A percentile compares a stretch with the other conserved stretches of the same genome.
These are phyloP conservation scores for Dysphania ambrosioides DNA, from an alignment of 148 eudicot genomes.

Conservation along the genomic window DNA sequence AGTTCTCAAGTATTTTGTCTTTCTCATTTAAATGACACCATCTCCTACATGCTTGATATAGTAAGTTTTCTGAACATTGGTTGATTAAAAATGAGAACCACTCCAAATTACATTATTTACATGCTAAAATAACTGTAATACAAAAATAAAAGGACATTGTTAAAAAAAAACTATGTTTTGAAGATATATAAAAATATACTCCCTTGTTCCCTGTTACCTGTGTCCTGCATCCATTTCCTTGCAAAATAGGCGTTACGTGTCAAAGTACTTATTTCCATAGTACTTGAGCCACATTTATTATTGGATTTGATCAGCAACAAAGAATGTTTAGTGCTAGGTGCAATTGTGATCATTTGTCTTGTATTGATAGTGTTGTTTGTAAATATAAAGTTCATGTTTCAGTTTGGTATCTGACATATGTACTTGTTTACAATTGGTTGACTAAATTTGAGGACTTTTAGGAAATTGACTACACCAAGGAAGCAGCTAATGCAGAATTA, in stretches of 20 bases:
- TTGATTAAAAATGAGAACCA: too few relatives aligned
- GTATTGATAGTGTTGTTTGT: not conserved
- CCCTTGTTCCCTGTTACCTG: too few relatives aligned
- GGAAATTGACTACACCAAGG: constrained; percentile 98
- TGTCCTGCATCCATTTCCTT: too few relatives aligned
- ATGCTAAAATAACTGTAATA: too few relatives aligned
- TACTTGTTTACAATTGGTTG: constrained; percentile 4
- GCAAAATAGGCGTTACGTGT: too few relatives aligned
- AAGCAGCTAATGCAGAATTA: constrained; percentile 92
- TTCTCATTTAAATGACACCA: not conserved
- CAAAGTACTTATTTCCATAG: not conserved
- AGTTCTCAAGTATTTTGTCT: not conserved
- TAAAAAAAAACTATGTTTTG: too few relatives aligned
- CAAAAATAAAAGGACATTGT: too few relatives aligned
- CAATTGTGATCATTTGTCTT: not conserved
- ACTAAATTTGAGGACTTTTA: constrained; percentile 26
- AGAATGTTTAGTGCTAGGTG: not conserved
- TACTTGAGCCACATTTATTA: not conserved
- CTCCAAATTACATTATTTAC: too few relatives aligned
- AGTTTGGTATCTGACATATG: not conserved
- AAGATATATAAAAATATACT: too few relatives aligned
- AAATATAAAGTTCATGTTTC: not conserved
- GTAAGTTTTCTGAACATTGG: too few relatives aligned
- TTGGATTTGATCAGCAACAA: not conserved
- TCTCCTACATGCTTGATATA: not conserved